phyloP scores from a whole-genome alignment of 2,329 filamentous ascomycete genomes.

The Aureobasidium namibiae region DNA sequence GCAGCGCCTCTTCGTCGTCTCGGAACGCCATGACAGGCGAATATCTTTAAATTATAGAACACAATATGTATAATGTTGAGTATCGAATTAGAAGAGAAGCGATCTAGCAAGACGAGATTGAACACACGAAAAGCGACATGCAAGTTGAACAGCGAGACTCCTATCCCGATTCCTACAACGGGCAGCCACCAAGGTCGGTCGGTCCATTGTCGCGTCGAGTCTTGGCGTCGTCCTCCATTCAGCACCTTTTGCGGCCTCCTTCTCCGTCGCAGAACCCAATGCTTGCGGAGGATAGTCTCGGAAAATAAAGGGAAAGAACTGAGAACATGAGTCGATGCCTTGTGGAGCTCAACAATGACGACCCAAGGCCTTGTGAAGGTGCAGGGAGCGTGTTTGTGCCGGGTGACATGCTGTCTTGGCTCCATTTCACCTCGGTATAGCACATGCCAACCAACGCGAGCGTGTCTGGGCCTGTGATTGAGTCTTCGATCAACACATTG shows the following conservation, averaged over 20 bases:
- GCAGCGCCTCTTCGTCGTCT: conserved; percentile 38
- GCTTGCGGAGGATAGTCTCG: not conserved
- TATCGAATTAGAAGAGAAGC: not conserved
- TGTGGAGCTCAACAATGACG: not conserved
- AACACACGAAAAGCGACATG: not conserved
- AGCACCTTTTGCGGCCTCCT: not conserved
- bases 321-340: not conserved
- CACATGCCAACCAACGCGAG: not conserved
- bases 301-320: not conserved
- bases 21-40: conserved; percentile 3
- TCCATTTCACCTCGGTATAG: not conserved
- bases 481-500: no score
- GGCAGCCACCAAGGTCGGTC: not conserved
- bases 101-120: not conserved
- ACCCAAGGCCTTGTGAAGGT: not conserved
- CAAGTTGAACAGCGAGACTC: not conserved
- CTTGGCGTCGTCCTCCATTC: not conserved
- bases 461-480: no score
- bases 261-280: not conserved
- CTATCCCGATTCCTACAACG: not conserved
- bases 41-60: not conserved
- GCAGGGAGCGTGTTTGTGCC: not conserved
- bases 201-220: not conserved
- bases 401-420: not conserved
- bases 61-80: not conserved